Evolutionary conservation across 441 rosid species (phyloP), one percentile per base, ranked within the genome.

Genomic region (Codiaeum variegatum): DNA sequence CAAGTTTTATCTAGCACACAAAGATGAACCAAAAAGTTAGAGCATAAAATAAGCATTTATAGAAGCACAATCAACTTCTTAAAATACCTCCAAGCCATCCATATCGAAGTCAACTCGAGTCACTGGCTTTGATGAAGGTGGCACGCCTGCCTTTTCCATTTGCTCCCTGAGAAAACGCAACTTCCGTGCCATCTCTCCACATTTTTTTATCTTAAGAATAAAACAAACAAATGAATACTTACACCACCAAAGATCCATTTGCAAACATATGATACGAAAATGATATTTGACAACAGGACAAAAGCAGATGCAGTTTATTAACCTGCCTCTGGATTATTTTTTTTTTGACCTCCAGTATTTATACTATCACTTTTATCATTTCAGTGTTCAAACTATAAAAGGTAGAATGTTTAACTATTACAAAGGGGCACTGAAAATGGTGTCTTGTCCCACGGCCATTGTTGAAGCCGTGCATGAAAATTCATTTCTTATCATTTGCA

Each of bases 131-230:
- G 75, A 10, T 34, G 79, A 69, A 78, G 93, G 79, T 26, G 68
- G 65, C 32, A 90, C 28, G 59, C 86, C 91, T 1, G 92, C 94
- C 84, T 87, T 89, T n/a, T 81, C 82, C 92, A 91, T 91, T 83
- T 91, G 98, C 70, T 91, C 94, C 84, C 79, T 91, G 83, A 94
- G 92, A 84, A 83, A 90, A 6, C 86, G 90, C 23, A 91, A 78
- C 67, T 87, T 91, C 49, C 98, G 86, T 0, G 96, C 88, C 96
- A 90, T 91, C 86, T 93, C 98, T 73, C 88, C 96, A 66, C 86
- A 84, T 86, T 80, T 90, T 89, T 91, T 91, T 3, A 94, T 84
- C 98, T 93, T 55, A 77, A 81, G 1, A 61, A 72, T 28, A 69
- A 62, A 6, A 60, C 2, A 34, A 21, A 58, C 40, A 42, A 34